These are phyloP conservation scores for Candida schatavii DNA, from an alignment of 805 yeast species.

Conservation along the genomic window DNA sequence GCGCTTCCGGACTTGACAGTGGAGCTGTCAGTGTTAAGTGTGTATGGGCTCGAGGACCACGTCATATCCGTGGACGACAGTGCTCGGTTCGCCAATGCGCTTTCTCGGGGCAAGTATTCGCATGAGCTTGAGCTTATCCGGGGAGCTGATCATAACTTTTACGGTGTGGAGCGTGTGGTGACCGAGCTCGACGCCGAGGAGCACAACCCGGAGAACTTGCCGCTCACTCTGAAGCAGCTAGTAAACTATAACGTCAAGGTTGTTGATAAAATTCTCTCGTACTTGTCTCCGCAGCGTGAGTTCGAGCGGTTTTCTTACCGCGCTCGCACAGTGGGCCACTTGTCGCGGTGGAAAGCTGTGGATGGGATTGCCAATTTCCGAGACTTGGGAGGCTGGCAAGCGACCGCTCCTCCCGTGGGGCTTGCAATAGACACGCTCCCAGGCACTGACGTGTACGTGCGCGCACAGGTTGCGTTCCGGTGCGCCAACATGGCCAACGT, in stretches of 20 bases:
- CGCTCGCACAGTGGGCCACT: conserved; percentile 32
- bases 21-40: conserved; percentile 54
- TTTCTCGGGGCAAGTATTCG: conserved; percentile 48
- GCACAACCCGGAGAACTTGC: conserved; percentile 37
- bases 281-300: conserved; percentile 47
- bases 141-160: conserved; percentile 80
- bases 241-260: conserved; percentile 63
- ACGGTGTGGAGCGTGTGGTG: conserved; percentile 45
- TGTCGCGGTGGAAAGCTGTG: conserved; percentile 57
- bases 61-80: conserved; percentile 67
- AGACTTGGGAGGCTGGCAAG: conserved; percentile 75
- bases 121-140: conserved; percentile 56
- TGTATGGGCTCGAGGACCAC: conserved; percentile 69
- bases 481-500: conserved; percentile 58
- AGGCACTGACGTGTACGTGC: conserved; percentile 36
- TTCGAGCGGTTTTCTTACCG: conserved; percentile 48
- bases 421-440: not conserved
- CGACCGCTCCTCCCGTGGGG: not conserved
- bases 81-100: conserved; percentile 52
- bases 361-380: conserved; percentile 74
- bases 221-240: conserved; percentile 40
- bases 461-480: conserved; percentile 55
- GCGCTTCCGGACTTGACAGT: conserved; percentile 39
- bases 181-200: conserved; percentile 31
- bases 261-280: conserved; percentile 46